Conservation (phyloP, 192 early-diverging fungal species). For the Spizellomyces sp. region DNA sequence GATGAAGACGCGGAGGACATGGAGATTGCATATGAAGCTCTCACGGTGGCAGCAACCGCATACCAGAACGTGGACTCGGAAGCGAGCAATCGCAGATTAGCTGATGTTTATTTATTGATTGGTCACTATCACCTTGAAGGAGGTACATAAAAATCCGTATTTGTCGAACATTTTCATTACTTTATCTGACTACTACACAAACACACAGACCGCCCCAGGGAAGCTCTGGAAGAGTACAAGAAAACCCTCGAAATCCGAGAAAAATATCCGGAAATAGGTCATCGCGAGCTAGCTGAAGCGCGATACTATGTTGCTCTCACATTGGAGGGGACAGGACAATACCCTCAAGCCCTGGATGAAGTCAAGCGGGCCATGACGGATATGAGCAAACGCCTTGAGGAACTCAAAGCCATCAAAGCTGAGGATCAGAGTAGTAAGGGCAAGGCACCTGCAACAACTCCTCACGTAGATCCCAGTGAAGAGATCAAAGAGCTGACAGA, state of each 20-base stretch:
- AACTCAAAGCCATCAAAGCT: not conserved
- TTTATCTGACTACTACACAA: not conserved
- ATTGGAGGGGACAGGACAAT: slow-evolving; percentile 14
- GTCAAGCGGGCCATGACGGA: slow-evolving; percentile 3
- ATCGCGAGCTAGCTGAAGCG: slow-evolving; percentile 15
- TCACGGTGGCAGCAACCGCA: slow-evolving; percentile 16
- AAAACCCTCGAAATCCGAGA: not conserved
- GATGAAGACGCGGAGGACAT: slow-evolving; percentile 15
- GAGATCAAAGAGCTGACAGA: slow-evolving; percentile 21
- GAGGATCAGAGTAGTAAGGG: slow-evolving; percentile 7
- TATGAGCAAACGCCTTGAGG: slow-evolving; percentile 4
- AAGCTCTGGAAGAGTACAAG: slow-evolving; percentile 22
- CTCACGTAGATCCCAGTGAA: not conserved
- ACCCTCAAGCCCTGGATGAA: slow-evolving; percentile 17
- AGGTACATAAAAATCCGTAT: slow-evolving; percentile 5
- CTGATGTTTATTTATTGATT: slow-evolving; percentile 23
- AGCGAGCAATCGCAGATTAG: not conserved
- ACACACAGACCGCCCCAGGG: slow-evolving; percentile 5
- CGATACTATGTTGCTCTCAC: slow-evolving; percentile 20
- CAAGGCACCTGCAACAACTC: slow-evolving; percentile 5
- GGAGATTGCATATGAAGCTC: slow-evolving; percentile 25
- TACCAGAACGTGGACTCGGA: slow-evolving; percentile 4
- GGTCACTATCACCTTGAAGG: slow-evolving; percentile 27
- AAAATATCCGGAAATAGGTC: not conserved
- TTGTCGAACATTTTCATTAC: not conserved